Evolutionary conservation across 768 basidiomycete species (phyloP), one percentile per base, ranked within the genome.

Genomic region (Termitomyces sp.): DNA sequence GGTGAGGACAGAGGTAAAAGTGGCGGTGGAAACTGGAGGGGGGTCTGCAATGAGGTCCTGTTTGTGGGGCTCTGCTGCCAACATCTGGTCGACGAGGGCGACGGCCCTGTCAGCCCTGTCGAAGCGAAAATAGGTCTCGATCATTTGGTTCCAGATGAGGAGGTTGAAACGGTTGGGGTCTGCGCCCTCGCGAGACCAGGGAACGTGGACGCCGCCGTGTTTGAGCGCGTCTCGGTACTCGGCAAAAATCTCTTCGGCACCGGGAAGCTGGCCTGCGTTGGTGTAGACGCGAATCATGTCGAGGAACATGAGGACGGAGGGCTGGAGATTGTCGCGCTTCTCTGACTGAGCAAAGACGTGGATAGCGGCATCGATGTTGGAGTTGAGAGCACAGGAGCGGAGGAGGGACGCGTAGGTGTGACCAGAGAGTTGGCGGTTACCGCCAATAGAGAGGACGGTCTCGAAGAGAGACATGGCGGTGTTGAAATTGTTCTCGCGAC

Each of bases 401-500:
- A 96, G 76, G 46, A 96, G 79, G 7, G 68, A 73, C 36, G 74
- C 71, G 71, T 86, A 93, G 2, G 83, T 68, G 16, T 54, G 50
- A 3, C 73, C 39, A 0, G 76, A 74, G 49, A 86, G 69, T 4
- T 69, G 64, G 7, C 65, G 48, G 46, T 69, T 68, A 22, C 74
- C 73, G 16, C 69, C 62, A 9, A 78, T 71, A 8, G 79, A 70
- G 33, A 80, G 74, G 18, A 86, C 79, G 0, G 85, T 79, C 28
- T 89, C 80, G 72, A 95, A 95, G 16, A 96, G 75, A 16, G 84
- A 80, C 75, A 94, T 76, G 0, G 92, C 92, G 0, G 85, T 81
- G 0, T 76, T 69, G 62, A 94, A 87, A 63, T 90, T 92, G 67
- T 85, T 83, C 70, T 96, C 94, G 33, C 77, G 66, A 22, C 75